Percentiles rank a stretch among this genome's conserved stretches.
Conservation (phyloP, 2,329 filamentous ascomycete genomes). For the Cercospora canescens region DNA sequence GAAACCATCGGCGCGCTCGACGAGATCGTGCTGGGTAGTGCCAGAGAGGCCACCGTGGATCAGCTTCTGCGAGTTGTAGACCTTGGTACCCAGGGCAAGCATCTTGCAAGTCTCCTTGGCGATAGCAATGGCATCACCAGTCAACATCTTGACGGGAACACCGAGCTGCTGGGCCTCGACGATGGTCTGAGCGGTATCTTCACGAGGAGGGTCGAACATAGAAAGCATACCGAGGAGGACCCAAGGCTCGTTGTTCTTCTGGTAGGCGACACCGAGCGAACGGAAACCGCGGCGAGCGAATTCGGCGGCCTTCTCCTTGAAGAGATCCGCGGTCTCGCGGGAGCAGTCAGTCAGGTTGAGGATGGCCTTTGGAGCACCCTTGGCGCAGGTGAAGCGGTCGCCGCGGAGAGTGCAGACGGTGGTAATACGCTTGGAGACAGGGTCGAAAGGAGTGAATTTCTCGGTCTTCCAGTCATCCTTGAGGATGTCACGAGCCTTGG, state of each 20-base stretch:
- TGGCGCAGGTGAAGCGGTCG: slow-evolving; percentile 71
- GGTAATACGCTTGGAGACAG: slow-evolving; percentile 78
- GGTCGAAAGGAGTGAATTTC: slow-evolving; percentile 77
- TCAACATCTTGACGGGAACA: slow-evolving; percentile 79
- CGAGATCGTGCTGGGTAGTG: slow-evolving; percentile 72
- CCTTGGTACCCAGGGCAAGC: slow-evolving; percentile 75
- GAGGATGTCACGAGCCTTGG: slow-evolving; percentile 74
- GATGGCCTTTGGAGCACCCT: slow-evolving; percentile 76
- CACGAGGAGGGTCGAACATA: slow-evolving; percentile 78
- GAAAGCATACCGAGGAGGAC: slow-evolving; percentile 74
- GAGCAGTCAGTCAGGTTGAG: slow-evolving; percentile 68
- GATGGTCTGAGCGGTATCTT: slow-evolving; percentile 77
- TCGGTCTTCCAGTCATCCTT: slow-evolving; percentile 73
- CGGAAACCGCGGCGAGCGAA: slow-evolving; percentile 80
- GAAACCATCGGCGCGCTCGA: slow-evolving; percentile 73
- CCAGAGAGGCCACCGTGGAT: slow-evolving; percentile 74
- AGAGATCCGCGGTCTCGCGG: slow-evolving; percentile 63
- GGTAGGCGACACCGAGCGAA: slow-evolving; percentile 75
- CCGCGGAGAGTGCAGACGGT: slow-evolving; percentile 67
- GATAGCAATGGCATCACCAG: slow-evolving; percentile 77
- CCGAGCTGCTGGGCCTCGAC: slow-evolving; percentile 74
- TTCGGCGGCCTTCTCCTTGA: slow-evolving; percentile 71
- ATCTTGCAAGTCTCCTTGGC: slow-evolving; percentile 83
- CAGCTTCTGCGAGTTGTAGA: slow-evolving; percentile 77
- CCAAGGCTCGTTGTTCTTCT: slow-evolving; percentile 75